Evolutionary conservation across 768 basidiomycete genomes (phyloP), one percentile per base, ranked within the genome.

Genomic region (Scleroderma bovista): DNA sequence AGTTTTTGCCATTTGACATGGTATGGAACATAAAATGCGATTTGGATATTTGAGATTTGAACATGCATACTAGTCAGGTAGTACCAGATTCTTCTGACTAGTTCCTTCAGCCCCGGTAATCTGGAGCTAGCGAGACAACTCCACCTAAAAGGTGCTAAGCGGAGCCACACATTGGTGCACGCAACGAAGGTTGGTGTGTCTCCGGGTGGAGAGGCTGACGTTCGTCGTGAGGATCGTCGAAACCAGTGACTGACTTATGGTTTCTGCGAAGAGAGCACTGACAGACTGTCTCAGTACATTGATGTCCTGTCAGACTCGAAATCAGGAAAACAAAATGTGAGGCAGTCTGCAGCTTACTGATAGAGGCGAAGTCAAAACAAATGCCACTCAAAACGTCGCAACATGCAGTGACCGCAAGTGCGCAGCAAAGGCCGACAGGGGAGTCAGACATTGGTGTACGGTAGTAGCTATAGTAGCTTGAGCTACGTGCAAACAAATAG

Each of bases 231-330:
- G 7, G 26, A 20, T 47, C 52, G n/a, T 64, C 57, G 39, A 26
- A 16, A 4, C 20, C 9, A 8, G 7, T n/a, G 23, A 44, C 26
- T 31, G 3, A 36, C 13, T 16, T 39, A 17, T 50, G 46, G 8
- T 24, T 45, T 8, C 33, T 26, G 43, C 62, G 60, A 8, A 58
- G 42, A 38, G 34, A n/a, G 41, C 59, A 67, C 11, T 34, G 44
- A 48, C 66, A 66, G 12, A 68, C 3, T 0, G 53, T 54, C 54
- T 61, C 56, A 2, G 66, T 63, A 9, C 59, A 66, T 16, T 48
- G 12, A 16, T 49, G 64, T 47, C 50, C 66, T 65, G 48, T 6
- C 12, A 11, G 20, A 3, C 16, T 19, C 31, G 20, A 7, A 19
- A 16, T 20, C 5, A 23, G 22, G 32, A 46, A n/a, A 17, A 11